phyloP scores from a whole-genome alignment of 257 asterid genomes.

The Solanum chmielewskii region DNA sequence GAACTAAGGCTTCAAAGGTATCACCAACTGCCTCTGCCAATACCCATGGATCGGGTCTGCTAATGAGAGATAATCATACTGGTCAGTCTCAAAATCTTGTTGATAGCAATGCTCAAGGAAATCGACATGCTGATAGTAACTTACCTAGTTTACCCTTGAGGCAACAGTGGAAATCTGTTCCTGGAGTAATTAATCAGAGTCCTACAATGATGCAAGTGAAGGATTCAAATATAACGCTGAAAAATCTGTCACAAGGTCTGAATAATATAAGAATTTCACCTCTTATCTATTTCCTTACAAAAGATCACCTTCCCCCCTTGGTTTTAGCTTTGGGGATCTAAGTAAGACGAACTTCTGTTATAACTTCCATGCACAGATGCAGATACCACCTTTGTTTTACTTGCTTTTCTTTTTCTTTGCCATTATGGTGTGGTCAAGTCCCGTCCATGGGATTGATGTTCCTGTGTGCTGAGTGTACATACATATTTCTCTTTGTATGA shows the following conservation, averaged over 20 bases:
- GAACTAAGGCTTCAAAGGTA: conserved; percentile 33
- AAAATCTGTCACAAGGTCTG: conserved; percentile 32
- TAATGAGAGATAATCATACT: conserved; percentile 35
- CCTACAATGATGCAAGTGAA: conserved; percentile 27
- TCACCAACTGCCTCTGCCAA: conserved; percentile 27
- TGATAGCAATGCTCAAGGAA: conserved; percentile 33
- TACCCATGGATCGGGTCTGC: conserved; percentile 30
- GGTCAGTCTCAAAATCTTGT: conserved; percentile 28
- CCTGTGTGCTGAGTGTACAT: not conserved
- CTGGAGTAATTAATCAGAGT: conserved; percentile 48
- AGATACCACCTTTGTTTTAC: not conserved
- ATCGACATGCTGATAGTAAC: conserved; percentile 30
- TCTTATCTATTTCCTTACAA: not conserved
- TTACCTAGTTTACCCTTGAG: conserved; percentile 37
- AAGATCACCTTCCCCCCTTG: not conserved
- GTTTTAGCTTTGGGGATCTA: conserved; percentile 5
- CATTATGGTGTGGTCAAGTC: not conserved
- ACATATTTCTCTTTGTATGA: not conserved
- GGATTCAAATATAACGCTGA: conserved; percentile 28
- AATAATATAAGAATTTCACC: not conserved
- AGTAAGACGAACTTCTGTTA: not conserved
- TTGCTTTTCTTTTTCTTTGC: not conserved
- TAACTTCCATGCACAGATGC: not conserved
- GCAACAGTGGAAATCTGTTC: conserved; percentile 73
- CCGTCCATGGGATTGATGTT: not conserved